Conservation (phyloP, 345 rosid species). For the Atalantia buxifolia region DNA sequence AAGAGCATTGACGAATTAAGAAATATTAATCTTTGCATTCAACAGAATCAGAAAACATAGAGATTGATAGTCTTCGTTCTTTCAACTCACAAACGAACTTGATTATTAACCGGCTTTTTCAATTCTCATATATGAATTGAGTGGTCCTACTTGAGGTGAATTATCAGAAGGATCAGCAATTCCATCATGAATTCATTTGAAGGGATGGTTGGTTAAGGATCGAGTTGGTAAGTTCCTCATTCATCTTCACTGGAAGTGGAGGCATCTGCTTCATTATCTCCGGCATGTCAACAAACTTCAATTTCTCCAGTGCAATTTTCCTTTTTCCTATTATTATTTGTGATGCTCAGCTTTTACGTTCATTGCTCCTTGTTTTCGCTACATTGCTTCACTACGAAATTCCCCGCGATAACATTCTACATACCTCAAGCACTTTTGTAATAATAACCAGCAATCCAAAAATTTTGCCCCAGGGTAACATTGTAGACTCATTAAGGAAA, state of each 20-base stretch:
- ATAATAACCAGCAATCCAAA: neutral
- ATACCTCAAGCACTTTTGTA: neutral
- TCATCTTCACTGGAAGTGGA: constrained; percentile 72
- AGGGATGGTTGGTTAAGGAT: constrained; percentile 53
- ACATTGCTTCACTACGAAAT: neutral
- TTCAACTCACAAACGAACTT: constrained; percentile 5
- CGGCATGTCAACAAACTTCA: constrained; percentile 42
- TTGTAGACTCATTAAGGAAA: neutral
- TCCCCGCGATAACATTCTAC: neutral
- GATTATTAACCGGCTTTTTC: constrained; percentile 6
- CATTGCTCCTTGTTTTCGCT: neutral
- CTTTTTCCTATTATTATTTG: neutral
- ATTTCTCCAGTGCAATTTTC: neutral
- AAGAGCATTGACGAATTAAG: constrained; percentile 1
- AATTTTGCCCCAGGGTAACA: neutral
- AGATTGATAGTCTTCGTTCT: neutral
- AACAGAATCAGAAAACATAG: neutral
- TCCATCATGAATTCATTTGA: constrained; percentile 46
- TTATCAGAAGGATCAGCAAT: constrained; percentile 24
- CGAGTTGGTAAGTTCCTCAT: constrained; percentile 67
- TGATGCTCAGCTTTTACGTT: neutral
- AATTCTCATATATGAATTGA: constrained; percentile 1
- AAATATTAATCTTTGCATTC: constrained; percentile 1
- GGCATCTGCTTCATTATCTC: constrained; percentile 93
- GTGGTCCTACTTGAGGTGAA: constrained; percentile 8